Conservation (phyloP, 495 filamentous ascomycete genomes). For the Daldinia childiae region DNA sequence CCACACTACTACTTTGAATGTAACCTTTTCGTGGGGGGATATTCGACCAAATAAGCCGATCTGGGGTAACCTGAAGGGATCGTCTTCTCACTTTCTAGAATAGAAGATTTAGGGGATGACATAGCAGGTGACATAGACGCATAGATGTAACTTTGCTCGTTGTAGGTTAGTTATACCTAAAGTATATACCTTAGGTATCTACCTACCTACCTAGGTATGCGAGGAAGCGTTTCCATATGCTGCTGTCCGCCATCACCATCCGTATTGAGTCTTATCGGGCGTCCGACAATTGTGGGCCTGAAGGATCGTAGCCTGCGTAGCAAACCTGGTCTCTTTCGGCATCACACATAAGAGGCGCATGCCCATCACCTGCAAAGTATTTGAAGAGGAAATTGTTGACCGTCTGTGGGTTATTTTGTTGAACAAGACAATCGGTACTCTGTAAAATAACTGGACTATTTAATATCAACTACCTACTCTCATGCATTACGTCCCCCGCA, state of each 20-base stretch:
- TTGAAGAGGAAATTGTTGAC: constrained; percentile 26
- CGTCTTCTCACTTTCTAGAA: constrained; percentile 11
- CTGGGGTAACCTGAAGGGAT: constrained; percentile 1
- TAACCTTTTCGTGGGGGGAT: constrained; percentile 7
- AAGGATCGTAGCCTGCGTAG: constrained; percentile 29
- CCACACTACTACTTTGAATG: constrained; percentile 19
- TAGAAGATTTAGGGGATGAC: neutral
- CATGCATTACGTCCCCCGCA: constrained; percentile 30
- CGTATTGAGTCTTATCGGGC: constrained; percentile 30
- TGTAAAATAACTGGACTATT: constrained; percentile 9
- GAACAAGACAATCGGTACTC: constrained; percentile 18
- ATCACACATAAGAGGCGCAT: constrained; percentile 24
- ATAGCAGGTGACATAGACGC: too few species aligned
- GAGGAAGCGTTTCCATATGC: constrained; percentile 16
- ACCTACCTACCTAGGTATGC: neutral
- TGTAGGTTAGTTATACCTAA: constrained; percentile 13
- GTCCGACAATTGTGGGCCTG: constrained; percentile 33
- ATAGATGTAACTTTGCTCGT: neutral
- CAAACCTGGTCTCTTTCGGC: constrained; percentile 14
- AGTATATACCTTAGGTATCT: too few species aligned
- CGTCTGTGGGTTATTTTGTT: constrained; percentile 25
- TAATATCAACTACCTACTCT: constrained; percentile 25
- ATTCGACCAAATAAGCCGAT: constrained; percentile 2
- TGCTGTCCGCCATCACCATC: constrained; percentile 31
- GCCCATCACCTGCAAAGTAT: constrained; percentile 14